Evolutionary conservation across 345 rosid genomes (phyloP).

Genomic region (Noccaea caerulescens): DNA sequence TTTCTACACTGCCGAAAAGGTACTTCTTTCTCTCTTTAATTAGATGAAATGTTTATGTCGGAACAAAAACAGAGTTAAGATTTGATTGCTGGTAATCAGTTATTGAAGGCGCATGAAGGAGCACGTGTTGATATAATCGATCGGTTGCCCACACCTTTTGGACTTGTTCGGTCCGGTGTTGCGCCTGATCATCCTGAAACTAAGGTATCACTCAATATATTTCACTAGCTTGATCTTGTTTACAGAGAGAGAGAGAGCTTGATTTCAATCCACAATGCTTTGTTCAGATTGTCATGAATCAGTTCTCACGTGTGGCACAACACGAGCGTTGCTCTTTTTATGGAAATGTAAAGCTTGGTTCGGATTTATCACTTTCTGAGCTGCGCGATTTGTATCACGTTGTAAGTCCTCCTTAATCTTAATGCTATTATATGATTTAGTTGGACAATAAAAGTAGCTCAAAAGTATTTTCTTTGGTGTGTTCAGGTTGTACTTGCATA

Average conservation of each 20-base stretch:
- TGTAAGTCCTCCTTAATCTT: slow-evolving; percentile 43
- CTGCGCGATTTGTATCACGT: slow-evolving; percentile 79
- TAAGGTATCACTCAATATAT: slow-evolving; percentile 51
- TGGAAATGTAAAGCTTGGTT: slow-evolving; percentile 79
- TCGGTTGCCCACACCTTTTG: slow-evolving; percentile 88
- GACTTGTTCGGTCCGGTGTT: slow-evolving; percentile 93
- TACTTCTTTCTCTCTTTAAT: slow-evolving; percentile 30
- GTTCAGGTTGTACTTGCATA: slow-evolving; percentile 92
- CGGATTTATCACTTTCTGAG: slow-evolving; percentile 71
- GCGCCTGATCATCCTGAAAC: slow-evolving; percentile 99
- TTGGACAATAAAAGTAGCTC: background rate
- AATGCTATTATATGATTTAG: background rate
- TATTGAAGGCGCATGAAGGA: slow-evolving; percentile 68
- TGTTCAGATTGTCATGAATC: slow-evolving; percentile 79
- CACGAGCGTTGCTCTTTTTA: slow-evolving; percentile 68
- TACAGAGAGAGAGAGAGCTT: slow-evolving; percentile 38
- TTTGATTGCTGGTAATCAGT: slow-evolving; percentile 41
- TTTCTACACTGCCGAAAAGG: slow-evolving; percentile 88
- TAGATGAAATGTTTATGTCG: too few relatives aligned
- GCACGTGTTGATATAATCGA: slow-evolving; percentile 79
- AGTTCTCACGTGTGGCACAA: slow-evolving; percentile 80
- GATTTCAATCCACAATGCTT: slow-evolving; percentile 53
- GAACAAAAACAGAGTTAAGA: too few relatives aligned
- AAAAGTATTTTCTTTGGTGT: background rate
- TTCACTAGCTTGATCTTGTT: background rate